Evolutionary conservation across 2,329 filamentous ascomycete genomes (phyloP), one percentile per base, ranked within the genome.

Genomic region (Alternaria arbusti): DNA sequence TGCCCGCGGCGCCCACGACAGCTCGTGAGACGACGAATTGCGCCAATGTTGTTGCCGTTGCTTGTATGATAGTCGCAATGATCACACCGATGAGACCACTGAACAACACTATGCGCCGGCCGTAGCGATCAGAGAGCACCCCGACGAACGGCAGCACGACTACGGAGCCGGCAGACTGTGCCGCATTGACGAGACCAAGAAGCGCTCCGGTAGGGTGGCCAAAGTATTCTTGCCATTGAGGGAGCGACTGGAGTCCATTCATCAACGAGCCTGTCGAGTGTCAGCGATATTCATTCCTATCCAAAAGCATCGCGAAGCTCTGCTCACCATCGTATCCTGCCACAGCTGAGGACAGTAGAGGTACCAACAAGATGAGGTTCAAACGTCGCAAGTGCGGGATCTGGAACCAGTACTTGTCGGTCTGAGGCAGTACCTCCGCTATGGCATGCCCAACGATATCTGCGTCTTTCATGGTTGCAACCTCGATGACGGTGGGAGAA

Each of bases 11-110:
- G 1, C 75, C 77, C 50, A 79, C 71, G n/a, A 80, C 60, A 61
- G 74, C 78, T 11, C 78, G 64, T 10, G 75, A 75, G 8, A 69
- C 85, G 65, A 89, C 84, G 73, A 89, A 88, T 62, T 70, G 67
- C 50, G 17, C 70, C 59, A 65, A 85, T 82, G 22, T 79, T 43
- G 84, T 57, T 17, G 44, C 55, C 26, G 55, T 57, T 6, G 43
- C 55, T 13, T 54, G 51, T 54, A 54, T 54, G 20, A 54, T 26
- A 2, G 51, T 54, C 43, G 51, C 51, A 25, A 54, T 8, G 22
- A 54, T 44, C 4, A 54, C 51, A n/a, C 51, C 51, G 17, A 54
- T 26, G 15, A 54, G 40, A 23, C 63, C 59, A 9, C 43, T 54
- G 15, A 66, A 25, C 20, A 69, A 54, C 1, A 60, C 60, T n/a